These are phyloP conservation scores for Cutaneotrichosporon curvatum DNA, from an alignment of 1,284 basidiomycete species.

Conservation along the genomic window DNA sequence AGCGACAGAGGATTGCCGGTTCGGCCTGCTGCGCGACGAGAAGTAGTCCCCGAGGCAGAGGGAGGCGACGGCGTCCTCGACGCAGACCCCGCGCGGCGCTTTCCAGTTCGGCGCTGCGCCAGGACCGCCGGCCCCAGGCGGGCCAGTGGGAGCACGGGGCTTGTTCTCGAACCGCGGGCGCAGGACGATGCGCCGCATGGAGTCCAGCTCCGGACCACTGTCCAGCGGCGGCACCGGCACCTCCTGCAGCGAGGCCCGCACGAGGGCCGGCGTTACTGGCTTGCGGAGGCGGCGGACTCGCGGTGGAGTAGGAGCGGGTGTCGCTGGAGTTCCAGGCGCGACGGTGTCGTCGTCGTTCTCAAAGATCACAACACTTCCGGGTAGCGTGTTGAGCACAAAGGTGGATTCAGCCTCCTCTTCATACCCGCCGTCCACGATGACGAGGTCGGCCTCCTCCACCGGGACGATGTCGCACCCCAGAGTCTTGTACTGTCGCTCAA, in stretches of 20 bases:
- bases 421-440: conserved; percentile 27
- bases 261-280: conserved; percentile 31
- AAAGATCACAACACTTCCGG: conserved; percentile 30
- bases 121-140: no score
- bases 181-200: conserved; percentile 1
- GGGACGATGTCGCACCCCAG: conserved; percentile 29
- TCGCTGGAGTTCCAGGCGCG: not conserved
- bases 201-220: not conserved
- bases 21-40: conserved; percentile 16
- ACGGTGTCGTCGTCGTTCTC: conserved; percentile 19
- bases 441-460: conserved; percentile 28
- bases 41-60: conserved; percentile 38
- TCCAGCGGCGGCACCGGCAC: not conserved
- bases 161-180: conserved; percentile 6
- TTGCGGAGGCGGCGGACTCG: conserved; percentile 28
- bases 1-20: no score
- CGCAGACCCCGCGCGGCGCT: conserved; percentile 24
- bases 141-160: no score
- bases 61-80: conserved; percentile 35
- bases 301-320: not conserved
- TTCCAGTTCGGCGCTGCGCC: conserved; percentile 26
- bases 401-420: conserved; percentile 16
- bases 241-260: conserved; percentile 23
- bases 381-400: conserved; percentile 12
- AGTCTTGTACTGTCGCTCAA: conserved; percentile 28